Conservation (phyloP, 2,329 filamentous ascomycete genomes). For the Boeremia exigua region DNA sequence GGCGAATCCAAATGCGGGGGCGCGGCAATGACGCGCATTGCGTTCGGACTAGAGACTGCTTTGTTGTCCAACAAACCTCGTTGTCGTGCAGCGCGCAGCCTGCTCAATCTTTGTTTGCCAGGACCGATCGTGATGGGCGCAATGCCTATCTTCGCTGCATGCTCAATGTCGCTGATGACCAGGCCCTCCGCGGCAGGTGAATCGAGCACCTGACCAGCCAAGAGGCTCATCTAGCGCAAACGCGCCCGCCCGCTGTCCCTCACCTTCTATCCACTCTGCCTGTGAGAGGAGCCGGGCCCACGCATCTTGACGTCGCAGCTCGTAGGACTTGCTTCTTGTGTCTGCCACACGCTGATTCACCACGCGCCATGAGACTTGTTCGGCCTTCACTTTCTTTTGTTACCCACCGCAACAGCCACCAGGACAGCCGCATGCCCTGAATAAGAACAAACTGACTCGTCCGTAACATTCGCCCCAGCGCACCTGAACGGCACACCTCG, state of each 20-base stretch:
- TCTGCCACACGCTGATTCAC: slow-evolving; percentile 16
- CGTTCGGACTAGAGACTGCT: slow-evolving; percentile 9
- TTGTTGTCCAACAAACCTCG: slow-evolving; percentile 19
- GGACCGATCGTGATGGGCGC: slow-evolving; percentile 19
- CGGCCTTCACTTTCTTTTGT: slow-evolving; percentile 27
- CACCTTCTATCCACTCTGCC: slow-evolving; percentile 1
- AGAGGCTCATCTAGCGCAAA: slow-evolving; percentile 39
- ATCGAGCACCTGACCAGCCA: slow-evolving; percentile 41
- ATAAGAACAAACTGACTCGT: slow-evolving; percentile 1
- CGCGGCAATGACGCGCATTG: slow-evolving; percentile 23
- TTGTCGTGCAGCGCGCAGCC: slow-evolving; percentile 6
- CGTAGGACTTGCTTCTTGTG: slow-evolving; percentile 20
- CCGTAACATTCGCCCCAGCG: not conserved
- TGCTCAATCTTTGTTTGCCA: slow-evolving; percentile 6
- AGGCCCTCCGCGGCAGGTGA: slow-evolving; percentile 18
- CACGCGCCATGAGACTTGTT: slow-evolving; percentile 42
- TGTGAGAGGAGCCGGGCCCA: slow-evolving; percentile 4
- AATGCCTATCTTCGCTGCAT: slow-evolving; percentile 14
- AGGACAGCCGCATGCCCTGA: slow-evolving; percentile 12
- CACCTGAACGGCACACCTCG: not conserved
- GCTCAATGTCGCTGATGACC: slow-evolving; percentile 17
- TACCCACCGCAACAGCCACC: slow-evolving; percentile 16
- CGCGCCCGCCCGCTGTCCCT: slow-evolving; percentile 27
- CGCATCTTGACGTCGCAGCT: slow-evolving; percentile 9
- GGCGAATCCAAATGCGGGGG: slow-evolving; percentile 14